Base-by-base conservation (phyloP, 2,329 filamentous ascomycete species). In the Colletotrichum eleusines region DNA sequence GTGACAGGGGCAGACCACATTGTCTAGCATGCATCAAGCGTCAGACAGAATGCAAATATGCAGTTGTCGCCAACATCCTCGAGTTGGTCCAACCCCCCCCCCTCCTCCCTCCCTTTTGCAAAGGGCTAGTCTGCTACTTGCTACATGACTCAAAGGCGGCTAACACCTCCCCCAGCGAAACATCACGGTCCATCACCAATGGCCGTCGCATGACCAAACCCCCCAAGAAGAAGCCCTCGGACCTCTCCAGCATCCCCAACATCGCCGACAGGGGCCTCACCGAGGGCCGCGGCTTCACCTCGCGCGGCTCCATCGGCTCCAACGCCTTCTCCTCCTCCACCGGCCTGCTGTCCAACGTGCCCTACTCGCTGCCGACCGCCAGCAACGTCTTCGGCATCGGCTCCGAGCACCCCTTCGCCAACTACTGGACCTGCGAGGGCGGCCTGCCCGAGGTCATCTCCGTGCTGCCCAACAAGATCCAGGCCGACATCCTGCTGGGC, bases 341-440 rank as follows among this genome's bases (percentile, higher is more conserved):
- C 9, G 88, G 88, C 26, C 84, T 94, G 14, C 84, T 94, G 55
- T 93, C 92, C 61, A 90, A 93, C 76, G 87, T 94, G 3, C 91
- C 92, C 0, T 92, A 92, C 77, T 92, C 92, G 0, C 85, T 88
- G 51, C 88, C 91, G 12, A 90, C 90, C 8, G 90, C 91, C 1
- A 93, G 91, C 66, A 94, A 93, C 74, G 91, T 94, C 66, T 95
- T 95, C 77, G 92, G 92, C n/a, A 90, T 94, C 73, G 92, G 91
- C 18, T 90, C 91, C 0, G 91, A 94, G 77, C 92, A 94, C 77
- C 92, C 92, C 0, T 94, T 94, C 77, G 90, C 91, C 76, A 95
- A 95, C 77, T 95, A 95, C 80, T 95, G 93, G 93, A 95, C 92
- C 3, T 93, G 91, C 76, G 88, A 91, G 72, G 92, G 93, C 58